Evolutionary conservation across 805 yeast genomes (phyloP), one percentile per base, ranked within the genome.

Genomic region (Metschnikowia aberdeeniae): DNA sequence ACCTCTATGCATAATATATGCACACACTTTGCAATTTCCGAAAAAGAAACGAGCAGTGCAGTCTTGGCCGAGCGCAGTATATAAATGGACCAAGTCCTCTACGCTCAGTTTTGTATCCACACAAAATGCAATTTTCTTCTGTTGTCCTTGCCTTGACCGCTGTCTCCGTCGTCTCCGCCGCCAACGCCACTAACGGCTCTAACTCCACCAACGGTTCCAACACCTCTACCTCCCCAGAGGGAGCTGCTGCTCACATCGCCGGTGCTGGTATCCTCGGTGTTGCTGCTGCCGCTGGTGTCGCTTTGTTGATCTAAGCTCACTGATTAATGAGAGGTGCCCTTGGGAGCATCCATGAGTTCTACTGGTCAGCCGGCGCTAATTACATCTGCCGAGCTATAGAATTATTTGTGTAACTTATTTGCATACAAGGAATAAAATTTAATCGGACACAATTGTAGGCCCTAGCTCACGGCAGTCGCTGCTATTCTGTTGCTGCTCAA

Each of bases 131-230:
- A 66, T 65, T 68, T 65, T 57, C 61, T 47, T 52, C 66, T 46
- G 63, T 66, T 51, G 49, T 66, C 53, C 54, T 64, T 58, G 66
- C 72, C 55, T 62, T 69, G 62, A 57, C 71, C 52, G 69, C 70
- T 36, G 64, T 56, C 49, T 49, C 69, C 42, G 68, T 62, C 45
- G 71, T 60, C 48, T 60, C 67, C 39, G 72, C 72, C 51, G 65
- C 66, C 35, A 60, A 59, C 60, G 52, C 53, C 43, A 17, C 64
- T 19, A 56, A 55, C 58, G 47, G 33, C 10, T 37, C 66, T 40
- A 58, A 60, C 58, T 56, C 56, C 33, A 19, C 55, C 36, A 43
- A 43, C 46, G 20, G 28, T 12, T 24, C 51, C 37, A 44, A 47
- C 47, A 10, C 40, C 36, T 59, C 60, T 47, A 47, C 57, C 47